A percentile compares a stretch with the other conserved stretches of the same genome.
phyloP scores from a whole-genome alignment of 2,329 filamentous ascomycete species.

The Leptographium lundbergii region DNA sequence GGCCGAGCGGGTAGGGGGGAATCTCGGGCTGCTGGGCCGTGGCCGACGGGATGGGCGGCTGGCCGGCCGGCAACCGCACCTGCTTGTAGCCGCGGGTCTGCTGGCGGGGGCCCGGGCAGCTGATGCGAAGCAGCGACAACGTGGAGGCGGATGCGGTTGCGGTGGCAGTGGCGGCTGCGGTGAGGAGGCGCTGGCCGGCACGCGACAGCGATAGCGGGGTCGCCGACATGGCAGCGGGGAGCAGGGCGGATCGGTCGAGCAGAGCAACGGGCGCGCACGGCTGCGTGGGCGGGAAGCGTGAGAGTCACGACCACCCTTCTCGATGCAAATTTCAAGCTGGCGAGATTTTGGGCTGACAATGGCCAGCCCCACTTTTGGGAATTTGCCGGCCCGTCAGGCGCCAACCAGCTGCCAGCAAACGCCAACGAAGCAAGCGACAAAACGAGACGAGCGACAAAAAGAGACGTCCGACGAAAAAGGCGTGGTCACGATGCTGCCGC shows the following conservation, averaged over 20 bases:
- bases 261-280: not conserved
- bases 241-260: not conserved
- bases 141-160: not conserved
- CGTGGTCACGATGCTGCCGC: conserved; percentile 38
- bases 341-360: not conserved
- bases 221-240: not conserved
- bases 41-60: conserved; percentile 29
- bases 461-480: too few species aligned
- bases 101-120: not conserved
- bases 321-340: conserved; percentile 6
- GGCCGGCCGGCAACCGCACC: conserved; percentile 9
- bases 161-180: too few species aligned
- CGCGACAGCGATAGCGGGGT: not conserved
- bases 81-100: conserved; percentile 17
- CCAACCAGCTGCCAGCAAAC: not conserved
- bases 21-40: conserved; percentile 28
- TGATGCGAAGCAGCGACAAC: not conserved
- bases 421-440: not conserved
- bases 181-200: not conserved
- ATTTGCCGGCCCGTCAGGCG: conserved; percentile 1
- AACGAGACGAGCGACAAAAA: too few species aligned
- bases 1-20: conserved; percentile 61
- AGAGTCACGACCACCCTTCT: too few species aligned
- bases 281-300: not conserved
- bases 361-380: not conserved